phyloP scores from a whole-genome alignment of 495 filamentous ascomycete genomes.

The Clavariopsis aquatica region DNA sequence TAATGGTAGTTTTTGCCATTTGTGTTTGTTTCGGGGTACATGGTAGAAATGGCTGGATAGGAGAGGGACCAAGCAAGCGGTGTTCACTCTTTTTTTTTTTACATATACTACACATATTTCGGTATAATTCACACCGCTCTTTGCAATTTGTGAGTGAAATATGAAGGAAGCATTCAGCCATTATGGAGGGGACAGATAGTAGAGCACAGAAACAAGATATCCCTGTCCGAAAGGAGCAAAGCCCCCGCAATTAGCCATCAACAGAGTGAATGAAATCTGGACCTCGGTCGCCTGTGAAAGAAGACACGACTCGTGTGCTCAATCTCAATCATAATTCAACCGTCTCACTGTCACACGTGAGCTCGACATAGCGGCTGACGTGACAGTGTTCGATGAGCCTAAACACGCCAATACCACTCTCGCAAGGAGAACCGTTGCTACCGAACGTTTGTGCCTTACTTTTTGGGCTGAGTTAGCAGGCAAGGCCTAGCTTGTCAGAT shows the following conservation, averaged over 20 bases:
- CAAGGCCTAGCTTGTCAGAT: neutral
- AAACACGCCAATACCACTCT: neutral
- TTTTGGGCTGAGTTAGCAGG: neutral
- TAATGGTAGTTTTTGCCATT: neutral
- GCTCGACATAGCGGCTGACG: neutral
- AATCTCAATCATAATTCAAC: neutral
- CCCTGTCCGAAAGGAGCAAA: neutral
- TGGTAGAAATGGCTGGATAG: neutral
- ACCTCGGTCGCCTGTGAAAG: neutral
- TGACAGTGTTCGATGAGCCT: neutral
- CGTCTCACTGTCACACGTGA: neutral
- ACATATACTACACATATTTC: neutral
- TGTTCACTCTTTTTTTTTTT: neutral
- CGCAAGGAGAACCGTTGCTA: neutral
- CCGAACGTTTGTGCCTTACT: neutral
- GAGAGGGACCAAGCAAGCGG: too few relatives aligned
- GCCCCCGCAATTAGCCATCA: neutral
- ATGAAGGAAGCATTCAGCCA: too few relatives aligned
- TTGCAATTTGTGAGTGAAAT: too few relatives aligned
- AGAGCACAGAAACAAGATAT: too few relatives aligned
- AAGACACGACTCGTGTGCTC: neutral
- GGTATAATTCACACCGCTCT: neutral
- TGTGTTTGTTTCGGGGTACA: neutral
- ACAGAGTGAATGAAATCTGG: neutral
- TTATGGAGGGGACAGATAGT: too few relatives aligned